A percentile compares a stretch with the other conserved stretches of the same genome.
These are phyloP conservation scores for Cercospora sojina DNA, from an alignment of 2,329 filamentous ascomycete species.

Conservation along the genomic window DNA sequence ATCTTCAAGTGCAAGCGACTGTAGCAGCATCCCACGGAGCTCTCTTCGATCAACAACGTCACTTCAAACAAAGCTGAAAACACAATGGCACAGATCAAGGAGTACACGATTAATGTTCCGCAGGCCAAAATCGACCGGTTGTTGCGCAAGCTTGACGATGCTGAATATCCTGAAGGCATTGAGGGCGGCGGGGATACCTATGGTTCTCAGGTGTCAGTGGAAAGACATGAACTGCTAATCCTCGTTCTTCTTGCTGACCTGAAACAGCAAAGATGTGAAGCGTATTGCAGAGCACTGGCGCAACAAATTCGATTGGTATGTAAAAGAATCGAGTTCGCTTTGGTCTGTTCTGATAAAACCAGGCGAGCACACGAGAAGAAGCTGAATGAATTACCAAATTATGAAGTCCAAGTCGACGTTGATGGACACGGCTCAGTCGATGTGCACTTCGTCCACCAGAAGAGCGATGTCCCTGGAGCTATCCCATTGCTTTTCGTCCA, in stretches of 20 bases:
- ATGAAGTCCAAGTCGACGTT: slow-evolving; percentile 53
- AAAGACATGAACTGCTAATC: not conserved
- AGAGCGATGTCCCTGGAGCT: slow-evolving; percentile 51
- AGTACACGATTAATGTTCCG: slow-evolving; percentile 20
- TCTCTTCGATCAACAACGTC: not conserved
- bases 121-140: slow-evolving; percentile 21
- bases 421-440: slow-evolving; percentile 60
- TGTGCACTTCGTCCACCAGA: slow-evolving; percentile 65
- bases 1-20: not conserved
- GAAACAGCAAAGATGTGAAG: slow-evolving; percentile 52
- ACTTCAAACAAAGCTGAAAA: not conserved
- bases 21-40: not conserved
- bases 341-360: not conserved
- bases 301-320: slow-evolving; percentile 57
- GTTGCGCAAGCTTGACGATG: slow-evolving; percentile 16
- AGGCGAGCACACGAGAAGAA: slow-evolving; percentile 54
- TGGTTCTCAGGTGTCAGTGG: slow-evolving; percentile 54
- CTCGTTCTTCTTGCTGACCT: not conserved
- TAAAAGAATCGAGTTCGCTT: not conserved
- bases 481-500: slow-evolving; percentile 67
- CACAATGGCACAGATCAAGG: slow-evolving; percentile 19
- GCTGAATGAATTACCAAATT: slow-evolving; percentile 63
- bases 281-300: slow-evolving; percentile 59
- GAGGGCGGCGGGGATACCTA: slow-evolving; percentile 53
- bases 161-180: slow-evolving; percentile 18